Conservation (phyloP, 2,329 filamentous ascomycete species). For the Penicillium occitanis region DNA sequence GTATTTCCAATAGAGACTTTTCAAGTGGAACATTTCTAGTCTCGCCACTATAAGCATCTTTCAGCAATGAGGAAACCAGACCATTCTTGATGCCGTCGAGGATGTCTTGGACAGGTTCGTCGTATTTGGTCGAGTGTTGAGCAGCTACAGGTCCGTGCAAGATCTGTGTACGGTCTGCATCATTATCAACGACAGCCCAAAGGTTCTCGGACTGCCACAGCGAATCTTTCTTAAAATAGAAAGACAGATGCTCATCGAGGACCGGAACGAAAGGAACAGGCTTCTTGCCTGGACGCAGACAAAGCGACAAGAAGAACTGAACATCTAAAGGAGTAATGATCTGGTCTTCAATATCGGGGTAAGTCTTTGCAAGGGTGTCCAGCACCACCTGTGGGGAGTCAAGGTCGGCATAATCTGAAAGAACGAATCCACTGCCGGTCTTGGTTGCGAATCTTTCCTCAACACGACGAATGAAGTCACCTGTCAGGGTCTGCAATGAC, state of each 20-base stretch:
- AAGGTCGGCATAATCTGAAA: background rate
- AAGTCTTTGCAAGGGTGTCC: background rate
- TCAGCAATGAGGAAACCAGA: constrained; percentile 36
- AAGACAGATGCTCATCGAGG: constrained; percentile 94
- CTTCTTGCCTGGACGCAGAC: constrained; percentile 89
- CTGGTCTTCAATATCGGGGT: constrained; percentile 49
- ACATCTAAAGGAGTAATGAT: constrained; percentile 98
- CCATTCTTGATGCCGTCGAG: constrained; percentile 84
- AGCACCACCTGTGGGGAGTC: background rate
- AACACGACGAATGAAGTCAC: constrained; percentile 92
- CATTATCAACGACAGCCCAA: constrained; percentile 90
- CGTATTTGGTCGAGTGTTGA: constrained; percentile 82
- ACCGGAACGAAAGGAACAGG: constrained; percentile 92
- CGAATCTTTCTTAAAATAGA: constrained; percentile 99
- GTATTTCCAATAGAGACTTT: constrained; percentile 41
- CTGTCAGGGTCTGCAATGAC: constrained; percentile 77
- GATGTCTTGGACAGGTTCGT: constrained; percentile 93
- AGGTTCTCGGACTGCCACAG: constrained; percentile 98
- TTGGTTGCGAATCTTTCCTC: constrained; percentile 71
- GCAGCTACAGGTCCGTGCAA: constrained; percentile 93
- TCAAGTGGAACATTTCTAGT: background rate
- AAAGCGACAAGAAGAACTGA: constrained; percentile 91
- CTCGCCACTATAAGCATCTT: background rate
- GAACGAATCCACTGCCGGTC: background rate
- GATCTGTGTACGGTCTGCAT: constrained; percentile 93